Conservation (phyloP, 768 basidiomycete species). For the Lactarius sp. region DNA sequence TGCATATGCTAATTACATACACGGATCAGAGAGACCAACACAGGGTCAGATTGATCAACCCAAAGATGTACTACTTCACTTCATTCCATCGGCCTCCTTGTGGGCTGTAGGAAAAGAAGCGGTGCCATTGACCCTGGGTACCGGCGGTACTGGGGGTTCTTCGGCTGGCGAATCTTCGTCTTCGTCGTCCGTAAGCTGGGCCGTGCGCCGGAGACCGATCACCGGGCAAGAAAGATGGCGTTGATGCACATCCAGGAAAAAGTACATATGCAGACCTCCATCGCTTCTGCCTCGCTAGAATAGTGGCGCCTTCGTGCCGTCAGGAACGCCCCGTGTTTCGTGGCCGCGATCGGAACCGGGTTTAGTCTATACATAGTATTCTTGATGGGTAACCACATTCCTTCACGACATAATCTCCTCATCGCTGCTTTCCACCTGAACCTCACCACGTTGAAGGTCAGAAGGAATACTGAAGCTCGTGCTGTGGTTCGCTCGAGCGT, state of each 20-base stretch:
- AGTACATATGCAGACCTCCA: constrained; percentile 57
- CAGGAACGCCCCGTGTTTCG: constrained; percentile 77
- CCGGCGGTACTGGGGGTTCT: background rate
- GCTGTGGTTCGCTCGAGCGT: constrained; percentile 66
- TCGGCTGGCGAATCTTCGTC: constrained; percentile 41
- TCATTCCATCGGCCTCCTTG: background rate
- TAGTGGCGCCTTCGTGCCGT: constrained; percentile 80
- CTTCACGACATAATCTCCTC: constrained; percentile 81
- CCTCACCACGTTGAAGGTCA: constrained; percentile 44
- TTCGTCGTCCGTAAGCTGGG: constrained; percentile 57
- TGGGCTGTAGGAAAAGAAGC: background rate
- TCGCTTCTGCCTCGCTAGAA: constrained; percentile 87
- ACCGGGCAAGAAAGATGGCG: constrained; percentile 16
- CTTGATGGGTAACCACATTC: constrained; percentile 40
- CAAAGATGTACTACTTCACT: background rate
- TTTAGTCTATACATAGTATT: constrained; percentile 3
- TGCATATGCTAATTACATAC: background rate
- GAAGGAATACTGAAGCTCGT: constrained; percentile 57
- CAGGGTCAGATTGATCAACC: background rate
- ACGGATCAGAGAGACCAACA: background rate
- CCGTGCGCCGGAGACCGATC: constrained; percentile 48
- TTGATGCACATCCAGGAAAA: constrained; percentile 6
- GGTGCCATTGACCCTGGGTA: constrained; percentile 5
- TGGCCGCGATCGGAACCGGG: constrained; percentile 51
- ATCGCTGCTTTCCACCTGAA: constrained; percentile 44